A percentile compares a stretch with the other conserved stretches of the same genome.
These are phyloP conservation scores for Rhododendron ferrugineum DNA, from an alignment of 148 eudicot species.

Conservation along the genomic window DNA sequence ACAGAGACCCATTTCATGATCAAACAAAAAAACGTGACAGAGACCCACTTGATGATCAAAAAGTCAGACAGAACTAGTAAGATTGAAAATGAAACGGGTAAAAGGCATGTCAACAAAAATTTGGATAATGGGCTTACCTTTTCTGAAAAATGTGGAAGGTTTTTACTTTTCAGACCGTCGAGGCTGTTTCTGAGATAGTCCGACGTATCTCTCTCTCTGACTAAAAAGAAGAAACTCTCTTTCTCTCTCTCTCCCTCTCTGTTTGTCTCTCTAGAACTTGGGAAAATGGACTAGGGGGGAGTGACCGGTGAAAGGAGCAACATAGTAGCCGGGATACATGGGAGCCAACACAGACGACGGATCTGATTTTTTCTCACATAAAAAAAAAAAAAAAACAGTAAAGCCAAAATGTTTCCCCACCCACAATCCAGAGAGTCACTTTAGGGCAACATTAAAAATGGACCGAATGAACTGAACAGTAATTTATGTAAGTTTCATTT, in stretches of 20 bases:
- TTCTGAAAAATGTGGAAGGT: neutral
- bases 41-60: constrained; percentile 26
- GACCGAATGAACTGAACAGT: neutral
- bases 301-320: neutral
- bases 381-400: neutral
- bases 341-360: neutral
- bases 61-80: constrained; percentile 13
- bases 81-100: constrained; percentile 15
- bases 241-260: neutral
- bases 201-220: neutral
- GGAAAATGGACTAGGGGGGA: neutral
- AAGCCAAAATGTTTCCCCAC: neutral
- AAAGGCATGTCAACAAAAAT: constrained; percentile 10
- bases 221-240: neutral
- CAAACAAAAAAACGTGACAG: constrained; percentile 14
- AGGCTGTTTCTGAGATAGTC: neutral
- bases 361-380: neutral
- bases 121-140: constrained; percentile 28
- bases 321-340: neutral
- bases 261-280: neutral
- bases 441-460: neutral
- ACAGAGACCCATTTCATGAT: constrained; percentile 32
- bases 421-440: neutral
- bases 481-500: neutral
- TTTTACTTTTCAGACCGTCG: neutral